These are phyloP conservation scores for Linum tenue DNA, from an alignment of 345 rosid species.

Conservation along the genomic window DNA sequence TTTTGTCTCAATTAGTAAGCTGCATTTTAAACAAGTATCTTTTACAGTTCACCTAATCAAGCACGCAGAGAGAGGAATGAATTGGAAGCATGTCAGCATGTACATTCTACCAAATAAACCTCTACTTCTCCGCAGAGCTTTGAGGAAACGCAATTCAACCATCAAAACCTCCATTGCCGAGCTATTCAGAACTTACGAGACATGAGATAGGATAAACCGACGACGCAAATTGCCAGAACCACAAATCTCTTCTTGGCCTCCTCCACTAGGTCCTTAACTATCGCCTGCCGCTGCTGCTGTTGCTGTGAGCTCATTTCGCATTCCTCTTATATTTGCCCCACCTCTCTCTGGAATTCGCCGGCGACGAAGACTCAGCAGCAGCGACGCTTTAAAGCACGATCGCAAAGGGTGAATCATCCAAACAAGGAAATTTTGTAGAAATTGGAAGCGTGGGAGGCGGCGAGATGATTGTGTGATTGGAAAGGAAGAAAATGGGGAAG, in stretches of 20 bases:
- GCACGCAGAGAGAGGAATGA: background rate
- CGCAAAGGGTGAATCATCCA: background rate
- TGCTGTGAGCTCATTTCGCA: background rate
- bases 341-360: background rate
- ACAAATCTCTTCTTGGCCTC: constrained; percentile 94
- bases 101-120: background rate
- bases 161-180: background rate
- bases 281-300: constrained; percentile 38
- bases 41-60: too few species aligned
- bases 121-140: background rate
- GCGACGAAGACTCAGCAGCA: background rate
- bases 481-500: background rate
- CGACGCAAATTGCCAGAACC: constrained; percentile 68
- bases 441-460: background rate
- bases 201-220: constrained; percentile 88
- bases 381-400: background rate
- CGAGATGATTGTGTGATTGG: background rate
- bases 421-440: background rate
- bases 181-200: constrained; percentile 48
- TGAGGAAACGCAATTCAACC: background rate
- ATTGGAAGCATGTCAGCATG: background rate
- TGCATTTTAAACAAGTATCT: background rate
- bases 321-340: background rate
- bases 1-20: too few species aligned
- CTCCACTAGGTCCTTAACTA: constrained; percentile 68